phyloP scores from a whole-genome alignment of 2,329 filamentous ascomycete genomes.

The Talaromyces atroroseus region DNA sequence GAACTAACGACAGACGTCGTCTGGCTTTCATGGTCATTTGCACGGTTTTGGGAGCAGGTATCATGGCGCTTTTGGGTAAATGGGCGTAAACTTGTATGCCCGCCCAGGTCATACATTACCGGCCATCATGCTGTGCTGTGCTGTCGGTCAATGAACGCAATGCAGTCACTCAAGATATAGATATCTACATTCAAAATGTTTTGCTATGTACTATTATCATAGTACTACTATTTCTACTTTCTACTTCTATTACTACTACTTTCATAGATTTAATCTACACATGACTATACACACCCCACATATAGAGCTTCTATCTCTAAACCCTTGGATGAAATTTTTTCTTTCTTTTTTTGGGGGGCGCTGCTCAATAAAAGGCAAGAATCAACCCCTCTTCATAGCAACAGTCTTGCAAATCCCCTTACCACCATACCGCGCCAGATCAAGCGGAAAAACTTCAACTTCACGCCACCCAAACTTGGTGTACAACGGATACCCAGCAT shows the following conservation, averaged over 20 bases:
- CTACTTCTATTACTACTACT: too few relatives aligned
- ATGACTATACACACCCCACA: background rate
- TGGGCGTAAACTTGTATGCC: constrained; percentile 40
- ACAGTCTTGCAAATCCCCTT: background rate
- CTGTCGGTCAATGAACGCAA: background rate
- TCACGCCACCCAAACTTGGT: constrained; percentile 9
- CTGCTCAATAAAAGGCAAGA: background rate
- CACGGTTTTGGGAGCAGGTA: constrained; percentile 35
- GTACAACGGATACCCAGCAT: constrained; percentile 9
- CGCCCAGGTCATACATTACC: too few relatives aligned
- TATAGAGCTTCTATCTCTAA: too few relatives aligned
- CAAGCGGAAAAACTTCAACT: background rate
- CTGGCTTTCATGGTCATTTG: constrained; percentile 41
- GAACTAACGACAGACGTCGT: constrained; percentile 35
- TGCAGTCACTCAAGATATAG: background rate
- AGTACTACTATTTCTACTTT: too few relatives aligned
- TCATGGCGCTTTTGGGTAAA: constrained; percentile 49
- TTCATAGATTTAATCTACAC: background rate
- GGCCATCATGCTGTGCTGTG: background rate
- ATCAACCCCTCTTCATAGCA: constrained; percentile 6
- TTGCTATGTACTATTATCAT: too few relatives aligned
- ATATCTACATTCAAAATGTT: background rate
- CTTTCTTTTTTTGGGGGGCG: too few relatives aligned
- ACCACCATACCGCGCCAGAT: constrained; percentile 9
- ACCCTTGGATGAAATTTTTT: too few relatives aligned